These are phyloP conservation scores for Penicillium sp. DNA, from an alignment of 2,329 filamentous ascomycete genomes.

Conservation along the genomic window DNA sequence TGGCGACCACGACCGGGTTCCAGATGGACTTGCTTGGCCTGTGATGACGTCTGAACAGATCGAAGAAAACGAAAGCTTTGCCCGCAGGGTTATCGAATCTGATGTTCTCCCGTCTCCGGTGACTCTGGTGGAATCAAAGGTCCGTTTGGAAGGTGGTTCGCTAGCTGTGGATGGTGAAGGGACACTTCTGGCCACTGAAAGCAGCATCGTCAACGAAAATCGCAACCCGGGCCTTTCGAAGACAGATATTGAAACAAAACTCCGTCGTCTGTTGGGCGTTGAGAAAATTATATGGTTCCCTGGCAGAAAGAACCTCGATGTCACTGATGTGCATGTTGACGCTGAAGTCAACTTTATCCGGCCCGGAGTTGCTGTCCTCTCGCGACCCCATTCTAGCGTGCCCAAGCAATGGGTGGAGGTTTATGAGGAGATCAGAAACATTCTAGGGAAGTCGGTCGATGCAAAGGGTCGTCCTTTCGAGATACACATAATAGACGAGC, in stretches of 20 bases:
- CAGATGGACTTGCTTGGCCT: slow-evolving; percentile 14
- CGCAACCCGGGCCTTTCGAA: slow-evolving; percentile 27
- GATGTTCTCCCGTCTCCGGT: slow-evolving; percentile 14
- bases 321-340: slow-evolving; percentile 32
- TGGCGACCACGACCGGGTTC: slow-evolving; percentile 13
- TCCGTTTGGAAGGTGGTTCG: slow-evolving; percentile 30
- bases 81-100: slow-evolving; percentile 10
- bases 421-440: slow-evolving; percentile 22
- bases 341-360: slow-evolving; percentile 22
- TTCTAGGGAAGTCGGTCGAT: slow-evolving; percentile 17
- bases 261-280: slow-evolving; percentile 25
- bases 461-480: slow-evolving; percentile 26
- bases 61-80: slow-evolving; percentile 18
- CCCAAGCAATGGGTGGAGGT: slow-evolving; percentile 18
- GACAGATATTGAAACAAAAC: slow-evolving; percentile 23
- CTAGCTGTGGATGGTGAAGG: slow-evolving; percentile 34
- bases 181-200: slow-evolving; percentile 31
- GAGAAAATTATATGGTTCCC: slow-evolving; percentile 33
- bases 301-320: slow-evolving; percentile 25
- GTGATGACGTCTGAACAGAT: slow-evolving; percentile 13
- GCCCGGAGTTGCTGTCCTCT: slow-evolving; percentile 28
- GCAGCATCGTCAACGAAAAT: slow-evolving; percentile 31
- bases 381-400: slow-evolving; percentile 19
- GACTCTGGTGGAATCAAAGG: slow-evolving; percentile 15
- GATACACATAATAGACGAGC: slow-evolving; percentile 27